These are phyloP conservation scores for Calcarisporium arbuscula DNA, from an alignment of 2,329 filamentous ascomycete genomes.

Conservation along the genomic window DNA sequence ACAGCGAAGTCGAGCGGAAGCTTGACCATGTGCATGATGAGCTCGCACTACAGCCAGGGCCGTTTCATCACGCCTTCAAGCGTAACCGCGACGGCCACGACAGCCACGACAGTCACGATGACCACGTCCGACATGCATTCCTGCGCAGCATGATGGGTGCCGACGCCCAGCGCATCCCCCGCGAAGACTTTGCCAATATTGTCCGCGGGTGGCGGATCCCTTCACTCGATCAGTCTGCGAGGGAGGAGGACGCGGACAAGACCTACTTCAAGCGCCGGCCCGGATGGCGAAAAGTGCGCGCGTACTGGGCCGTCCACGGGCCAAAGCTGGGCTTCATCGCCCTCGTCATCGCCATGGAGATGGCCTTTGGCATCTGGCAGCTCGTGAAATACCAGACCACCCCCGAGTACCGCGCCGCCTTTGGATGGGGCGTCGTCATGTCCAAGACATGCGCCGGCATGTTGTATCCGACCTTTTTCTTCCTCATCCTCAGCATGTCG, in stretches of 20 bases:
- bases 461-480: slow-evolving; percentile 52
- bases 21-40: slow-evolving; percentile 46
- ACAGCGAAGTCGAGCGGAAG: slow-evolving; percentile 45
- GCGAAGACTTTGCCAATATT: slow-evolving; percentile 37
- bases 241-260: slow-evolving; percentile 38
- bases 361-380: slow-evolving; percentile 50
- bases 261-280: slow-evolving; percentile 39
- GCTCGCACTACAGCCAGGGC: too few species aligned
- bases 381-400: slow-evolving; percentile 44
- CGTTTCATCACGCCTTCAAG: too few species aligned
- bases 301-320: slow-evolving; percentile 50
- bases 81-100: too few species aligned
- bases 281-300: slow-evolving; percentile 37
- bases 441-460: slow-evolving; percentile 49
- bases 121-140: slow-evolving; percentile 42
- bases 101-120: too few species aligned
- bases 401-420: slow-evolving; percentile 39
- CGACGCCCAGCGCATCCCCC: slow-evolving; percentile 34
- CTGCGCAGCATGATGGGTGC: slow-evolving; percentile 43
- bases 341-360: slow-evolving; percentile 39
- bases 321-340: slow-evolving; percentile 43
- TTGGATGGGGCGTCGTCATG: slow-evolving; percentile 50
- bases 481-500: slow-evolving; percentile 52
- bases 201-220: slow-evolving; percentile 42
- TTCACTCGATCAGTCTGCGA: slow-evolving; percentile 38